Evolutionary conservation across 352 stramenopile species (phyloP).

Genomic region (Achlya hypogyna): DNA sequence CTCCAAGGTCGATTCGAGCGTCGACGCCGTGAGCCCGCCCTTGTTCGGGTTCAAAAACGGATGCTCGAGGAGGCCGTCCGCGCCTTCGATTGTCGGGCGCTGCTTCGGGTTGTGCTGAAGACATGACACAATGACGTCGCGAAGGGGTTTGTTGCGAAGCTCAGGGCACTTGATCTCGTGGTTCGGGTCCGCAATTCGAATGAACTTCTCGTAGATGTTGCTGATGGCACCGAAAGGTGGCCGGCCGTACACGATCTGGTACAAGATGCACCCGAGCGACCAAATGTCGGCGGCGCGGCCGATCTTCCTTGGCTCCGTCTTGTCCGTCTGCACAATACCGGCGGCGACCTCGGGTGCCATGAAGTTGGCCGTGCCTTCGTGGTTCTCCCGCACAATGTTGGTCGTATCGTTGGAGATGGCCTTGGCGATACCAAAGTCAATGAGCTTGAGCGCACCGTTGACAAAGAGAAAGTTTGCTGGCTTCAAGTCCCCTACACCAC

Average conservation of each 20-base stretch:
- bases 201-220: constrained; percentile 93
- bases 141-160: constrained; percentile 68
- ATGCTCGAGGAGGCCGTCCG: constrained; percentile 70
- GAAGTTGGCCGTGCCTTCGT: constrained; percentile 95
- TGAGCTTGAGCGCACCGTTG: constrained; percentile 92
- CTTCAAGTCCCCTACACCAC: constrained; percentile 84
- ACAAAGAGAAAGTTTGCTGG: constrained; percentile 97
- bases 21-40: background rate
- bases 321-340: constrained; percentile 38
- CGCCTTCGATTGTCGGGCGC: constrained; percentile 72
- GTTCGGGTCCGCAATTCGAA: constrained; percentile 90
- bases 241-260: constrained; percentile 95
- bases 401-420: constrained; percentile 96
- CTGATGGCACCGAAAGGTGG: constrained; percentile 91
- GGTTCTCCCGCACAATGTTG: constrained; percentile 93
- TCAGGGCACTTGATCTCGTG: constrained; percentile 86
- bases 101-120: constrained; percentile 72
- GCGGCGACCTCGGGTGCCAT: constrained; percentile 92
- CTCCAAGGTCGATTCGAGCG: background rate
- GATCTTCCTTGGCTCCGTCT: constrained; percentile 40
- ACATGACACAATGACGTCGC: constrained; percentile 82
- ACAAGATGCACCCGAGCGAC: constrained; percentile 96
- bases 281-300: constrained; percentile 91
- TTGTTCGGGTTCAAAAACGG: constrained; percentile 42
- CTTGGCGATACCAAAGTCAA: constrained; percentile 98